phyloP scores from a whole-genome alignment of 2,329 filamentous ascomycete species.

The Byssothecium circinans region DNA sequence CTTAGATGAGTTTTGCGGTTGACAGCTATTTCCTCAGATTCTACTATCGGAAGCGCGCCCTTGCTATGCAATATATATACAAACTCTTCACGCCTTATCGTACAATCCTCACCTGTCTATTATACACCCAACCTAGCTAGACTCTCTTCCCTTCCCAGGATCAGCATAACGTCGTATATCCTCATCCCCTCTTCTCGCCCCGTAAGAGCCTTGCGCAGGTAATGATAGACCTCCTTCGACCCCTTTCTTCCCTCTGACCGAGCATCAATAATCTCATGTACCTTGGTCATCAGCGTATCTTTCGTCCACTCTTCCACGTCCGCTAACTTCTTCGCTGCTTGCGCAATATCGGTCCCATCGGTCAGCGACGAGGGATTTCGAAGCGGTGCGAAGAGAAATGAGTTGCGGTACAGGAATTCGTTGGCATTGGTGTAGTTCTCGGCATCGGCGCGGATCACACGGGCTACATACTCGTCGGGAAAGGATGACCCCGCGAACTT shows the following conservation, averaged over 20 bases:
- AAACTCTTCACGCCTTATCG: not conserved
- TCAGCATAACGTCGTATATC: conserved; percentile 40
- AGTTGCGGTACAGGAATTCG: conserved; percentile 59
- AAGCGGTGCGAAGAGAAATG: conserved; percentile 58
- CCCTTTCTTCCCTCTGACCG: conserved; percentile 25
- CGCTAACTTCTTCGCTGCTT: conserved; percentile 18
- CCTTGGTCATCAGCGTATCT: conserved; percentile 27
- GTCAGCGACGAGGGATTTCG: conserved; percentile 13
- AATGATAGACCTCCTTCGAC: conserved; percentile 38
- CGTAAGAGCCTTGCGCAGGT: conserved; percentile 35
- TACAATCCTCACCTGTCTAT: not conserved
- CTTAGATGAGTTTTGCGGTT: too few relatives aligned
- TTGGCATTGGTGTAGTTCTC: conserved; percentile 60
- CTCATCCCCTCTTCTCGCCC: conserved; percentile 36
- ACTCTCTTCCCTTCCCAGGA: conserved; percentile 36
- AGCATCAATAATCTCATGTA: conserved; percentile 32
- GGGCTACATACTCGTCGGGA: conserved; percentile 49
- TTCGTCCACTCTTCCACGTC: conserved; percentile 28
- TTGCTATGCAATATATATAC: not conserved
- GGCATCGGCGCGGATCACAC: conserved; percentile 57
- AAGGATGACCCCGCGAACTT: conserved; percentile 21
- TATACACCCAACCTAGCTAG: conserved; percentile 29
- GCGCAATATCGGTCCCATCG: conserved; percentile 19
- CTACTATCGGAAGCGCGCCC: not conserved
- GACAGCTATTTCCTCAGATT: too few relatives aligned